A percentile compares a stretch with the other conserved stretches of the same genome.
Evolutionary conservation across 495 filamentous ascomycete genomes (phyloP).

Genomic region (Sabuloglossum arenarium): DNA sequence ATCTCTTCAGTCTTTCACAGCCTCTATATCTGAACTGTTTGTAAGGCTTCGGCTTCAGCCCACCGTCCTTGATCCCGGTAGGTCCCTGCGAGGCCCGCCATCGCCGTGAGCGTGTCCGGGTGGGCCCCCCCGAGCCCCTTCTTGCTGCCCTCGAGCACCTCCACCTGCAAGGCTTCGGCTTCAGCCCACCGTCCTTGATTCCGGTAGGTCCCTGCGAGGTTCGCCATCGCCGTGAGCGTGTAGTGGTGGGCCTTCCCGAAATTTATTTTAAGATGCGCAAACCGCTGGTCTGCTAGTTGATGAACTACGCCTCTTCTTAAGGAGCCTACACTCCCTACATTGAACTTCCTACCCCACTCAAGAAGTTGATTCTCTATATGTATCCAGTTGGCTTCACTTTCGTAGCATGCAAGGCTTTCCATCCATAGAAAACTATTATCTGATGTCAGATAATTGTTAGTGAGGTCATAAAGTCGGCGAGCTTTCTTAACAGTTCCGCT

Average conservation of each 20-base stretch:
- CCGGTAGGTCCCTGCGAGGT: neutral
- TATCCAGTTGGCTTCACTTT: neutral
- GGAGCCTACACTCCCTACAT: neutral
- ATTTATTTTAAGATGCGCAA: neutral
- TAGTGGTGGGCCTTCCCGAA: neutral
- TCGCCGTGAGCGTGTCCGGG: slow-evolving; percentile 12
- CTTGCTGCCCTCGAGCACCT: neutral
- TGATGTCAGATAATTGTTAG: neutral
- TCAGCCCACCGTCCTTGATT: neutral
- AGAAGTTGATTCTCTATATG: neutral
- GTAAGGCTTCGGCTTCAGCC: slow-evolving; percentile 4
- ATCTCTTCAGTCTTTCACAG: too few relatives aligned
- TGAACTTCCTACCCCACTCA: neutral
- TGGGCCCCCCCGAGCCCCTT: slow-evolving; percentile 8
- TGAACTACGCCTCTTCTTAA: neutral
- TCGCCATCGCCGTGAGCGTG: neutral
- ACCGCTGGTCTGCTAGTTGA: neutral
- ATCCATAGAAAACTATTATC: neutral
- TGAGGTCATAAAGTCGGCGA: neutral
- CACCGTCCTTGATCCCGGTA: slow-evolving; percentile 7
- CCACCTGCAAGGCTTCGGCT: neutral
- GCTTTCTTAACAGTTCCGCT: neutral
- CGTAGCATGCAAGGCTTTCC: neutral
- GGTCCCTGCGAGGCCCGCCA: slow-evolving; percentile 10
- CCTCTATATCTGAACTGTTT: too few relatives aligned